Conservation (phyloP, 2,329 filamentous ascomycete genomes). For the Ophiosphaerella narmari region DNA sequence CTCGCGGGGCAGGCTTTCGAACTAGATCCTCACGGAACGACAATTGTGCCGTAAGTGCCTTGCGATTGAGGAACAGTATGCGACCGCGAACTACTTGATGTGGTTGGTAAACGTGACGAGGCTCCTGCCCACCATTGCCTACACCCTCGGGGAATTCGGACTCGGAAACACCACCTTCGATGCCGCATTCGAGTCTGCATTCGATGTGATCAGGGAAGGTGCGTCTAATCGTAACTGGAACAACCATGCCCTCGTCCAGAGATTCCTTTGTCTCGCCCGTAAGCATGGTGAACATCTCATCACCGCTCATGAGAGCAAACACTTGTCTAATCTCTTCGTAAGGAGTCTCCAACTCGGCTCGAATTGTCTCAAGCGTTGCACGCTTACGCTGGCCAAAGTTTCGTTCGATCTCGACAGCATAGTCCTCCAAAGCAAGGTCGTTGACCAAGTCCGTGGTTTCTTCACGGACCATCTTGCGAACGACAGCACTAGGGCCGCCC, state of each 20-base stretch:
- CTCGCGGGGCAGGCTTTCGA: slow-evolving; percentile 58
- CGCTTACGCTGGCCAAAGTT: slow-evolving; percentile 95
- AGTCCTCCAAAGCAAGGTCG: slow-evolving; percentile 93
- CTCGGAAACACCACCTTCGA: slow-evolving; percentile 84
- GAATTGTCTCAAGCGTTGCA: slow-evolving; percentile 93
- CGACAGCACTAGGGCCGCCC: slow-evolving; percentile 85
- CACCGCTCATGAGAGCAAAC: slow-evolving; percentile 70
- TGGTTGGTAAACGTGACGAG: slow-evolving; percentile 69
- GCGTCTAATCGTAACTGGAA: slow-evolving; percentile 84
- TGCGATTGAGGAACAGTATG: slow-evolving; percentile 84
- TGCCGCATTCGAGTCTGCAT: slow-evolving; percentile 89
- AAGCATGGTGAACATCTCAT: slow-evolving; percentile 94
- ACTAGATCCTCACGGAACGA: slow-evolving; percentile 83
- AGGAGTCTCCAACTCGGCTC: slow-evolving; percentile 86
- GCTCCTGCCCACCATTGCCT: slow-evolving; percentile 52
- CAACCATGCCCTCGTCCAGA: slow-evolving; percentile 85
- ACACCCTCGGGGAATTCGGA: slow-evolving; percentile 78
- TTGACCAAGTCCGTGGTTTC: slow-evolving; percentile 94
- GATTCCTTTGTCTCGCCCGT: slow-evolving; percentile 90
- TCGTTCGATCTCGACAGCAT: slow-evolving; percentile 90
- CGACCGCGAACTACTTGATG: slow-evolving; percentile 90
- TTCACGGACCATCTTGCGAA: slow-evolving; percentile 92
- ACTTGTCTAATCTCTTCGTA: slow-evolving; percentile 91
- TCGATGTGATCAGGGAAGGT: slow-evolving; percentile 93
- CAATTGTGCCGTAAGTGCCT: slow-evolving; percentile 80